phyloP scores from a whole-genome alignment of 2,329 filamentous ascomycete genomes.

The Alternaria triticimaculans region DNA sequence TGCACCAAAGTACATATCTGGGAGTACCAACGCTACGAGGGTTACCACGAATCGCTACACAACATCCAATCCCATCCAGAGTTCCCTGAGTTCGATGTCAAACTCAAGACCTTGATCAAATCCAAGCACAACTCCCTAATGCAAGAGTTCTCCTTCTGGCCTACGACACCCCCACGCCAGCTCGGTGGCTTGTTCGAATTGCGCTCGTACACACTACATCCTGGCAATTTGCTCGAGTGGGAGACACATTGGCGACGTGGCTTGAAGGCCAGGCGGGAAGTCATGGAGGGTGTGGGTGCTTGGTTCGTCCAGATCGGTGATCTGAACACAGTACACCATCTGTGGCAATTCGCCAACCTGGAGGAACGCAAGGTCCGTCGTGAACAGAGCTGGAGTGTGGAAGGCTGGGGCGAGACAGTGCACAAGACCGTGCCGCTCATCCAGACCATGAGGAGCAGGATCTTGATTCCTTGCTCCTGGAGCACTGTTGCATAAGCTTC shows the following conservation, averaged over 20 bases:
- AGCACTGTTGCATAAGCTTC: slow-evolving; percentile 77
- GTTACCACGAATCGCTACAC: slow-evolving; percentile 91
- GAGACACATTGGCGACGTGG: slow-evolving; percentile 97
- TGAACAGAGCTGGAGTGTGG: slow-evolving; percentile 93
- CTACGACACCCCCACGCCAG: slow-evolving; percentile 86
- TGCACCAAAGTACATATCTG: slow-evolving; percentile 86
- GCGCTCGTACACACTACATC: slow-evolving; percentile 93
- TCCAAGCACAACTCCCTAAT: slow-evolving; percentile 90
- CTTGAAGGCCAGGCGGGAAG: slow-evolving; percentile 86
- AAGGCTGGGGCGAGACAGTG: slow-evolving; percentile 96
- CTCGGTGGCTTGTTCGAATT: slow-evolving; percentile 95
- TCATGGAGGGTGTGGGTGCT: slow-evolving; percentile 97
- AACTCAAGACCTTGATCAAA: slow-evolving; percentile 84
- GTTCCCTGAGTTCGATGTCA: slow-evolving; percentile 80
- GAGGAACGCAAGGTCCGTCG: slow-evolving; percentile 89
- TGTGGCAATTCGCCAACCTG: slow-evolving; percentile 98
- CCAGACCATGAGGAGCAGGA: slow-evolving; percentile 92
- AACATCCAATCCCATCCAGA: slow-evolving; percentile 83
- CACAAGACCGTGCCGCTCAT: slow-evolving; percentile 99
- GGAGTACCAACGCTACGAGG: slow-evolving; percentile 97
- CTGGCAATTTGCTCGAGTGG: slow-evolving; percentile 96
- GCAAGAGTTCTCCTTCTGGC: slow-evolving; percentile 99
- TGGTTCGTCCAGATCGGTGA: slow-evolving; percentile 99
- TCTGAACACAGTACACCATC: slow-evolving; percentile 94
- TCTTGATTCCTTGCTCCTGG: slow-evolving; percentile 95